phyloP scores from a whole-genome alignment of 768 basidiomycete genomes.

The Coprinopsis cinerea region DNA sequence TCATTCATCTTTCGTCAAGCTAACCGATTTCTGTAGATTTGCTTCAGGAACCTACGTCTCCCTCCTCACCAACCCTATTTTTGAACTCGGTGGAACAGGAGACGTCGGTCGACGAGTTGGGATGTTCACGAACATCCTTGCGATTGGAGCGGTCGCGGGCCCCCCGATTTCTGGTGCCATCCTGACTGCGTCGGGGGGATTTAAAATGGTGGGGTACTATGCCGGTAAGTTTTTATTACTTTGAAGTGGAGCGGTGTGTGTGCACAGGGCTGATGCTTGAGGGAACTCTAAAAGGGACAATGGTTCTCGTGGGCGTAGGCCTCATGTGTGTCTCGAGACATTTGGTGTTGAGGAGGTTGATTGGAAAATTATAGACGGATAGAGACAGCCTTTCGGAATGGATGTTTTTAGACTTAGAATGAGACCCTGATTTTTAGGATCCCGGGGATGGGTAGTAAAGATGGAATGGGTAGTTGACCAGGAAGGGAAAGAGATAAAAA shows the following conservation, averaged over 20 bases:
- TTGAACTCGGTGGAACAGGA: slow-evolving; percentile 50
- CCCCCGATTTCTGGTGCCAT: slow-evolving; percentile 75
- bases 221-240: slow-evolving; percentile 32
- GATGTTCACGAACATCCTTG: slow-evolving; percentile 54
- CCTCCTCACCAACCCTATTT: slow-evolving; percentile 49
- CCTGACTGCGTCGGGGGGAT: slow-evolving; percentile 44
- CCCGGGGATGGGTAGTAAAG: no score
- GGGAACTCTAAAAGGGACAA: slow-evolving; percentile 17
- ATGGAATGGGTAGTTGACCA: no score
- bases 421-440: no score
- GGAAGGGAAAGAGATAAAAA: no score
- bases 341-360: slow-evolving; percentile 11
- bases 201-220: slow-evolving; percentile 47
- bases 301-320: slow-evolving; percentile 21
- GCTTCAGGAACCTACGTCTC: slow-evolving; percentile 58
- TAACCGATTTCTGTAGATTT: slow-evolving; percentile 36
- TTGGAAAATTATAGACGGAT: background rate
- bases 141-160: slow-evolving; percentile 59
- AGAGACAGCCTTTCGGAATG: no score
- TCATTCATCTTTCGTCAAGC: slow-evolving; percentile 7
- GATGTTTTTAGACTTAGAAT: no score
- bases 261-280: background rate
- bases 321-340: slow-evolving; percentile 21
- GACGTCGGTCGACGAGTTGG: slow-evolving; percentile 65
- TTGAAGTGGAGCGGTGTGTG: background rate